Conservation (phyloP, 805 yeast genomes). For the Candida schatavii region DNA sequence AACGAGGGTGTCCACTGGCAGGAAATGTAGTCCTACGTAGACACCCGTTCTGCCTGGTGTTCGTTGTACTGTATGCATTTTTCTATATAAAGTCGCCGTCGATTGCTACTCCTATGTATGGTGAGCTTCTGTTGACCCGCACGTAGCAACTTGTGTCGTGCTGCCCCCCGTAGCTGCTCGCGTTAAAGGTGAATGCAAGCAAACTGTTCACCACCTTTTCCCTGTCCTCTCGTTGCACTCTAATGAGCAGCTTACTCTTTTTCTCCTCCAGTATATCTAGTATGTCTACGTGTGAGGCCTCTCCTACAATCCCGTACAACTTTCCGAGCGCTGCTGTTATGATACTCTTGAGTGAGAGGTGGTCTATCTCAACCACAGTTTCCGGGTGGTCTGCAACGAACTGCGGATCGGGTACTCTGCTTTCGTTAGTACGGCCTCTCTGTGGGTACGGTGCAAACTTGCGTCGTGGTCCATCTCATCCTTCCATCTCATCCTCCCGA, state of each 20-base stretch:
- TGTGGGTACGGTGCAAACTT: conserved; percentile 3
- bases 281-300: conserved; percentile 28
- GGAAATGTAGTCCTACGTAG: too few species aligned
- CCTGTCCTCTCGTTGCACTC: conserved; percentile 27
- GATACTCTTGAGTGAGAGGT: conserved; percentile 31
- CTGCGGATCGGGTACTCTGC: conserved; percentile 14
- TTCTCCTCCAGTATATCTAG: conserved; percentile 13
- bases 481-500: too few species aligned
- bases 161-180: conserved; percentile 21
- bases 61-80: conserved; percentile 1
- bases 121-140: conserved; percentile 14
- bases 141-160: conserved; percentile 17
- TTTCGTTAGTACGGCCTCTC: conserved; percentile 8
- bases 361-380: conserved; percentile 19
- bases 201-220: conserved; percentile 30
- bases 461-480: conserved; percentile 3
- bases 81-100: conserved; percentile 7
- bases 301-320: conserved; percentile 34
- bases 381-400: conserved; percentile 9
- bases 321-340: conserved; percentile 21
- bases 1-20: too few species aligned
- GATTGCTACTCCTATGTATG: conserved; percentile 19
- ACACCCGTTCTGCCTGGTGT: too few species aligned
- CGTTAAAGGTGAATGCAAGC: conserved; percentile 26
- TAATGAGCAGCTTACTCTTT: conserved; percentile 19